phyloP scores from a whole-genome alignment of 2,329 filamentous ascomycete genomes.

The Hymenoscyphus repandus region DNA sequence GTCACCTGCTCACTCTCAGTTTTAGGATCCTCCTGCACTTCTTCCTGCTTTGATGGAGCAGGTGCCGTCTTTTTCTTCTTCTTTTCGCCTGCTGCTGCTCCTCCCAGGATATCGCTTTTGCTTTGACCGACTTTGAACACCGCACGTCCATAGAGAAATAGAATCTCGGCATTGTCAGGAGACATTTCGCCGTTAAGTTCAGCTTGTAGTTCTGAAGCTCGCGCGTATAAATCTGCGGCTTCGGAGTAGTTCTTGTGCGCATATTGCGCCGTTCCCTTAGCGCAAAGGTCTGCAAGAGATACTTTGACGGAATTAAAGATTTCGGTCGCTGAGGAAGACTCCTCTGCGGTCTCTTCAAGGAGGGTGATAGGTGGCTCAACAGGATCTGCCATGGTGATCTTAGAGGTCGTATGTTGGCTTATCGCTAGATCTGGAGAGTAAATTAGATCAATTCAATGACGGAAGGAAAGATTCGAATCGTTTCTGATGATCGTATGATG shows the following conservation, averaged over 20 bases:
- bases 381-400: constrained; percentile 24
- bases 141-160: constrained; percentile 91
- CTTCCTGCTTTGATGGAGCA: constrained; percentile 36
- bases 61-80: constrained; percentile 39
- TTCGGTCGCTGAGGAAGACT: constrained; percentile 23
- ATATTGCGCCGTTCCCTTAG: constrained; percentile 79
- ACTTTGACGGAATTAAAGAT: constrained; percentile 42
- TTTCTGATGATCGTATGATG: no score
- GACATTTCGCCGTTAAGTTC: constrained; percentile 89
- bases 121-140: constrained; percentile 90
- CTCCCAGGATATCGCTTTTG: constrained; percentile 91
- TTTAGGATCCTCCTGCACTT: constrained; percentile 28
- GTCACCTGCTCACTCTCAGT: constrained; percentile 37
- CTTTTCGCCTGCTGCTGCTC: constrained; percentile 60
- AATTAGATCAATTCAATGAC: background rate
- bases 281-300: constrained; percentile 69
- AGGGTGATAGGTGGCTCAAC: constrained; percentile 22
- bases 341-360: constrained; percentile 18
- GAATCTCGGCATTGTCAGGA: constrained; percentile 83
- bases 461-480: background rate
- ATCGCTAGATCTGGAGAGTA: background rate
- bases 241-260: constrained; percentile 82
- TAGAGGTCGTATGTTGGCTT: background rate
- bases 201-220: constrained; percentile 84
- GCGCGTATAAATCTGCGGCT: constrained; percentile 81